phyloP scores from a whole-genome alignment of 768 basidiomycete species.

The Amanita phalloides region DNA sequence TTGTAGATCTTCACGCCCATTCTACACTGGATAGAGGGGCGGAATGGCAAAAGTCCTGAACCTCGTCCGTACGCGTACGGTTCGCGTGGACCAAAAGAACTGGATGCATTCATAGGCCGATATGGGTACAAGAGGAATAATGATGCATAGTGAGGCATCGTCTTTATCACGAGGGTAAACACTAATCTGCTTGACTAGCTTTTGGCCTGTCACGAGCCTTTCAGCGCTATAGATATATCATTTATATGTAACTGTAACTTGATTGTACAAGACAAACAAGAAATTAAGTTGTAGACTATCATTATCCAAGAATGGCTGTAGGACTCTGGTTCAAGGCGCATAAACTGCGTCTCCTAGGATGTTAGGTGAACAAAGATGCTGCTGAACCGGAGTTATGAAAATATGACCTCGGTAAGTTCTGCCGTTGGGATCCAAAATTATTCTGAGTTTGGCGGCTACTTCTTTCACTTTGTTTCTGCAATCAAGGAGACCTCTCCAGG shows the following conservation, averaged over 20 bases:
- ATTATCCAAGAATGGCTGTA: too few relatives aligned
- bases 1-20: slow-evolving; percentile 86
- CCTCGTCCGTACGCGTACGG: slow-evolving; percentile 85
- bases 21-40: slow-evolving; percentile 91
- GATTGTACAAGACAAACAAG: not conserved
- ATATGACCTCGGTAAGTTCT: slow-evolving; percentile 30
- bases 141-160: slow-evolving; percentile 59
- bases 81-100: slow-evolving; percentile 83
- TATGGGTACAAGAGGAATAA: slow-evolving; percentile 68
- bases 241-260: not conserved
- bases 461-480: slow-evolving; percentile 51
- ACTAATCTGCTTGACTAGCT: slow-evolving; percentile 24
- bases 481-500: slow-evolving; percentile 59
- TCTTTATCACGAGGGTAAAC: not conserved
- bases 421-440: slow-evolving; percentile 45
- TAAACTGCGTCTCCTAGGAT: slow-evolving; percentile 25
- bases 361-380: slow-evolving; percentile 4
- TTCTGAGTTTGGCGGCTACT: slow-evolving; percentile 52
- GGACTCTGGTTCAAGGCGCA: slow-evolving; percentile 17
- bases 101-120: slow-evolving; percentile 64
- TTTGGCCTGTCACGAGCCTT: slow-evolving; percentile 67
- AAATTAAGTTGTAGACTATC: not conserved
- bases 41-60: slow-evolving; percentile 50
- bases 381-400: not conserved
- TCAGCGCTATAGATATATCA: slow-evolving; percentile 14